Conservation (phyloP, 2,329 filamentous ascomycete species). For the Phaeoacremonium minimum region DNA sequence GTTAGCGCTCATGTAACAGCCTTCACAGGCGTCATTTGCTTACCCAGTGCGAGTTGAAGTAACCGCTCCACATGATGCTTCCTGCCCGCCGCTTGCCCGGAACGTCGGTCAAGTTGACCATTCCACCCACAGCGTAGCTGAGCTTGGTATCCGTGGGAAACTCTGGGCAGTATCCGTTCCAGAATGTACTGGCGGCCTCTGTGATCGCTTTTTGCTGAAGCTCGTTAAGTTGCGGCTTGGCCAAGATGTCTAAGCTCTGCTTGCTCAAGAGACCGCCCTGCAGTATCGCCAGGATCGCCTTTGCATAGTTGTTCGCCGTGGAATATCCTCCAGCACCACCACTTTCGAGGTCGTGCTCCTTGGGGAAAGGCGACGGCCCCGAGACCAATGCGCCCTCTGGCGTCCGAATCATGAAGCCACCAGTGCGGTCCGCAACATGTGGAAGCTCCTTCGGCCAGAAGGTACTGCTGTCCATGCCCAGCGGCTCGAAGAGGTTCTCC, state of each 20-base stretch:
- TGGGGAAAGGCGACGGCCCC: too few relatives aligned
- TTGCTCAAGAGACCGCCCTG: conserved; percentile 8
- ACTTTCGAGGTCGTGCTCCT: conserved; percentile 11
- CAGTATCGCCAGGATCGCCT: conserved; percentile 11
- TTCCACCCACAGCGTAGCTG: conserved; percentile 5
- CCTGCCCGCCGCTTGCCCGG: conserved; percentile 5
- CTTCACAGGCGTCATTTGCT: too few relatives aligned
- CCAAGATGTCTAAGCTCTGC: conserved; percentile 12
- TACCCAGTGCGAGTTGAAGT: conserved; percentile 6
- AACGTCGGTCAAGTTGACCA: conserved; percentile 6
- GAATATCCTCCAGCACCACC: conserved; percentile 18
- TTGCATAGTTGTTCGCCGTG: conserved; percentile 13
- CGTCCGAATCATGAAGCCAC: too few relatives aligned
- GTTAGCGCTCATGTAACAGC: too few relatives aligned
- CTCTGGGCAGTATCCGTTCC: conserved; percentile 1
- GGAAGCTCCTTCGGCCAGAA: conserved; percentile 16
- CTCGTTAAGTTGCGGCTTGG: conserved; percentile 13
- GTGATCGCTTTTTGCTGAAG: conserved; percentile 10
- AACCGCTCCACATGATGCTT: conserved; percentile 8
- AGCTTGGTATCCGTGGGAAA: conserved; percentile 1
- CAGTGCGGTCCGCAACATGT: conserved; percentile 5
- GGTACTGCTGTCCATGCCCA: conserved; percentile 14
- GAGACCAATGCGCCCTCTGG: too few relatives aligned
- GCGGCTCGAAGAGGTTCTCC: conserved; percentile 12
- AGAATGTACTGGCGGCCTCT: background rate